Conservation (phyloP, 208 protist genomes). For the Polymyxa betae region DNA sequence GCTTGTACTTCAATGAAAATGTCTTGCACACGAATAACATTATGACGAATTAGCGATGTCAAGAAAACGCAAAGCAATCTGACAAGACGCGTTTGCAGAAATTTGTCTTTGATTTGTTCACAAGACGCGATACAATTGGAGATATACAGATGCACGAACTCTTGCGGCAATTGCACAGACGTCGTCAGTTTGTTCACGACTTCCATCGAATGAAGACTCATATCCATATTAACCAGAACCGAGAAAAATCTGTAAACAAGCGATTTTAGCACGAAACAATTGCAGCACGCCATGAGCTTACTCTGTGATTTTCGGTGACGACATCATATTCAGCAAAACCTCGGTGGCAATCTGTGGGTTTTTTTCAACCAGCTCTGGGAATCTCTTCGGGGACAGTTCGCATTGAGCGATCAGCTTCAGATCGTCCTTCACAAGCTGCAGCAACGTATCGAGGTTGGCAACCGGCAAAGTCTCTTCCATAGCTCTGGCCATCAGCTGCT, state of each 20-base stretch:
- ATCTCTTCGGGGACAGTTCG: conserved; percentile 70
- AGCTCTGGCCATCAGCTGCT: conserved; percentile 63
- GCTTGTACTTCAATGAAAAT: conserved; percentile 77
- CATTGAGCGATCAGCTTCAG: conserved; percentile 72
- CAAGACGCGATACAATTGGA: conserved; percentile 80
- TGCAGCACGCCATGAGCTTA: conserved; percentile 62
- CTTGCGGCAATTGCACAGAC: conserved; percentile 74
- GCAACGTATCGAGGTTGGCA: conserved; percentile 55
- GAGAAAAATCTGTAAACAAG: conserved; percentile 67
- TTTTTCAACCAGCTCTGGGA: conserved; percentile 77
- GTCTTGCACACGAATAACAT: conserved; percentile 65
- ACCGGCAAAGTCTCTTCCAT: conserved; percentile 51
- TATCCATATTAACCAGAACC: conserved; percentile 79
- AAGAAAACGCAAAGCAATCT: conserved; percentile 81
- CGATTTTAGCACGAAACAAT: neutral
- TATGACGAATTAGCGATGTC: conserved; percentile 81
- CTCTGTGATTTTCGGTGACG: conserved; percentile 74
- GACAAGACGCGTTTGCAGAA: conserved; percentile 75
- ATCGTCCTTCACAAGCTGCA: conserved; percentile 71
- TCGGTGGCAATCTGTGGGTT: conserved; percentile 79
- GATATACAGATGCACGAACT: conserved; percentile 84
- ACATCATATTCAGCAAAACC: conserved; percentile 78
- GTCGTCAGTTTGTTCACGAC: conserved; percentile 79
- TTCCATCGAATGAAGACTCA: conserved; percentile 81
- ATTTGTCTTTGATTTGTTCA: conserved; percentile 77